These are phyloP conservation scores for Globisporangium paddicum DNA, from an alignment of 352 stramenopile species.

Conservation along the genomic window DNA sequence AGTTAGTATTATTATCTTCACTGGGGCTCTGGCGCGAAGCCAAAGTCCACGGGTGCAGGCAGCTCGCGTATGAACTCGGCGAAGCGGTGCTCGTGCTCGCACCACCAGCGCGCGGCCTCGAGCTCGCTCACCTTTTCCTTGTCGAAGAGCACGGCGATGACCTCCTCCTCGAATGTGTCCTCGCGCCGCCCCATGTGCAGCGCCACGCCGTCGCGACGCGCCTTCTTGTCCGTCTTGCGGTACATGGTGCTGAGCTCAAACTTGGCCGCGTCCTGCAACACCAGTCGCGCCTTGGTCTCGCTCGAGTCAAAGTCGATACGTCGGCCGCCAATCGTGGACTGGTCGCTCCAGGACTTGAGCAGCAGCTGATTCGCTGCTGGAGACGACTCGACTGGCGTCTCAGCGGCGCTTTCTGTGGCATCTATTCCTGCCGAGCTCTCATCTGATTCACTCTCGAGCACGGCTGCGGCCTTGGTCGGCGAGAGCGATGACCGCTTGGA, in stretches of 20 bases:
- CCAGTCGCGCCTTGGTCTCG: slow-evolving; percentile 68
- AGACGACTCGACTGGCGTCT: not conserved
- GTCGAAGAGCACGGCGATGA: slow-evolving; percentile 81
- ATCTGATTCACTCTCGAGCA: not conserved
- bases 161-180: slow-evolving; percentile 74
- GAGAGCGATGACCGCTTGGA: not conserved
- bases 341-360: slow-evolving; percentile 47
- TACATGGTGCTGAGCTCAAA: slow-evolving; percentile 86
- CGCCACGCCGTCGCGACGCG: slow-evolving; percentile 64
- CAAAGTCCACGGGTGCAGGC: slow-evolving; percentile 9
- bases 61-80: slow-evolving; percentile 14
- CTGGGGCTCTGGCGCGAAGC: not conserved
- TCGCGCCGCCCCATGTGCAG: slow-evolving; percentile 71
- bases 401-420: not conserved
- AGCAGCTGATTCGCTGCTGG: not conserved
- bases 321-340: slow-evolving; percentile 40
- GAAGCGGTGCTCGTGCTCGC: slow-evolving; percentile 68
- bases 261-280: slow-evolving; percentile 63
- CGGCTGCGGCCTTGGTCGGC: slow-evolving; percentile 2
- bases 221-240: slow-evolving; percentile 77
- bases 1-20: too few species aligned
- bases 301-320: slow-evolving; percentile 65
- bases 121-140: slow-evolving; percentile 78
- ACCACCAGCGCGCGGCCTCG: slow-evolving; percentile 72
- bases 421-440: not conserved